A percentile compares a stretch with the other conserved stretches of the same genome.
These are phyloP conservation scores for Pichia kluyveri DNA, from an alignment of 805 yeast species.

Conservation along the genomic window DNA sequence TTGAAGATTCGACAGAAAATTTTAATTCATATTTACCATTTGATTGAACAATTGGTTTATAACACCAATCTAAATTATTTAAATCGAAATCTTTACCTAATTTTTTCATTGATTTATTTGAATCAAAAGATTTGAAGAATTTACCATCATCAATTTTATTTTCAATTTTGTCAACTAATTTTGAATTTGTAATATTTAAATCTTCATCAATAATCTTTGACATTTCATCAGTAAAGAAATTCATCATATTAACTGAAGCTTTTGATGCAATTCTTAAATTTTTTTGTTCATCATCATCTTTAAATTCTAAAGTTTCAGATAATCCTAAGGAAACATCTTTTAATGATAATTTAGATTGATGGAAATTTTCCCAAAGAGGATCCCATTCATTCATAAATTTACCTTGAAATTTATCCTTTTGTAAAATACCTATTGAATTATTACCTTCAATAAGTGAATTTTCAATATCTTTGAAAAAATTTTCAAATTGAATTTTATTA, in stretches of 20 bases:
- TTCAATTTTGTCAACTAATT: constrained; percentile 69
- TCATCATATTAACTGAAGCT: constrained; percentile 72
- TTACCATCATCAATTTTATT: constrained; percentile 72
- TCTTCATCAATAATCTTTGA: constrained; percentile 83
- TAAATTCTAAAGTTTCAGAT: constrained; percentile 56
- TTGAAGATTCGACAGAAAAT: constrained; percentile 72
- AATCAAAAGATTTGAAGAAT: constrained; percentile 46
- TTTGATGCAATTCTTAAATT: constrained; percentile 63
- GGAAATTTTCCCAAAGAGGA: constrained; percentile 25
- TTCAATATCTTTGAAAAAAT: constrained; percentile 42
- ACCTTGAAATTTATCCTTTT: constrained; percentile 74
- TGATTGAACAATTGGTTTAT: constrained; percentile 83
- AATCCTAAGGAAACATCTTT: constrained; percentile 47
- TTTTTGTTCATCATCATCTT: constrained; percentile 71
- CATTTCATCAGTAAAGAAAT: constrained; percentile 79
- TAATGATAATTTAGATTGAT: constrained; percentile 30
- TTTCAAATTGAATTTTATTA: constrained; percentile 55
- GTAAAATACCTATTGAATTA: constrained; percentile 53
- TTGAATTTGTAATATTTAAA: constrained; percentile 58
- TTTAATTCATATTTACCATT: constrained; percentile 78
- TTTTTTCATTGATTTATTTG: constrained; percentile 39
- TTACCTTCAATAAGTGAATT: constrained; percentile 25
- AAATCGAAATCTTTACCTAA: constrained; percentile 66
- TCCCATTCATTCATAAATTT: constrained; percentile 80
- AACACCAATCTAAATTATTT: constrained; percentile 83